Conservation (phyloP, 768 basidiomycete species). For the Pulveroboletus sp. region DNA sequence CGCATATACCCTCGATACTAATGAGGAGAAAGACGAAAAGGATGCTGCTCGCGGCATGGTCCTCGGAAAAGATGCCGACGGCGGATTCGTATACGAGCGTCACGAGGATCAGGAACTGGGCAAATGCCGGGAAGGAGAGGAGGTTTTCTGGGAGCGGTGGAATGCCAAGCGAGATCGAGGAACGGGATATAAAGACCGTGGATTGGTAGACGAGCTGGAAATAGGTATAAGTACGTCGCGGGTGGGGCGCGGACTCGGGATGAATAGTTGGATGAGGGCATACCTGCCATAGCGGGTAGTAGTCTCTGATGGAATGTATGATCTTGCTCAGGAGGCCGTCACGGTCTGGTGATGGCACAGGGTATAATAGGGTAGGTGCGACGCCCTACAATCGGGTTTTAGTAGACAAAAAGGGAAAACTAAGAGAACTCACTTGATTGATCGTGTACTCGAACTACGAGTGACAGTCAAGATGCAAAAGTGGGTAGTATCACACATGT, state of each 20-base stretch:
- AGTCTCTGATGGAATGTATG: constrained; percentile 84
- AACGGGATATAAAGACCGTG: constrained; percentile 91
- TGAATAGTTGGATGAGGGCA: constrained; percentile 16
- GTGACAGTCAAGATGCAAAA: neutral
- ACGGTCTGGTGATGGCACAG: constrained; percentile 63
- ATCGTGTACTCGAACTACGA: constrained; percentile 88
- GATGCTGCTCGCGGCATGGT: constrained; percentile 47
- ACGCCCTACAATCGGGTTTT: constrained; percentile 56
- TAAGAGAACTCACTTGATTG: constrained; percentile 58
- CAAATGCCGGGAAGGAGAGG: constrained; percentile 71
- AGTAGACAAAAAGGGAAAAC: neutral
- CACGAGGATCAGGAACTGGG: constrained; percentile 66
- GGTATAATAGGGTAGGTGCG: constrained; percentile 85
- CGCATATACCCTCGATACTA: constrained; percentile 87
- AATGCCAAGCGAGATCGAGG: constrained; percentile 81
- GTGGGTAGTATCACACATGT: neutral
- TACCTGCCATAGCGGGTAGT: constrained; percentile 95
- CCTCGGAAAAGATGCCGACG: constrained; percentile 57
- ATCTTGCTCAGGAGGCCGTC: constrained; percentile 69
- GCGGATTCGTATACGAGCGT: constrained; percentile 66
- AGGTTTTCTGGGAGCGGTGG: constrained; percentile 70
- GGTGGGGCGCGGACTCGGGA: constrained; percentile 2
- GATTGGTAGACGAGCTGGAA: constrained; percentile 79
- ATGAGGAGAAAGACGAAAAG: constrained; percentile 72
- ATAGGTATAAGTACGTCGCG: neutral